Evolutionary conservation across 176 grass and related monocot species (phyloP).

Genomic region (Guadua angustifolia): DNA sequence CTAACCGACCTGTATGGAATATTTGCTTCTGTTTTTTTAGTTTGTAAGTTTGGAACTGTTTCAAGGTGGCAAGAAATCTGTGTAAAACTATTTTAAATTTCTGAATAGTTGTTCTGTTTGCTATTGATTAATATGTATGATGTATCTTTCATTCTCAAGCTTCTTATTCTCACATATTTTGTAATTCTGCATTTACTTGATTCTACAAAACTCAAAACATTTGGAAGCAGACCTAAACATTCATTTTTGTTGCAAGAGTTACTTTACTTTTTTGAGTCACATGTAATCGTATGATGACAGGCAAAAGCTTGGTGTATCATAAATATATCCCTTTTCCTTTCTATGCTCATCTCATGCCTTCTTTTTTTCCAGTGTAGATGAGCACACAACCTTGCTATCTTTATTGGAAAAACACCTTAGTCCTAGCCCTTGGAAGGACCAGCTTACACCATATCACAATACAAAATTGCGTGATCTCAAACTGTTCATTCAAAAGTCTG

Average conservation of each 20-base stretch:
- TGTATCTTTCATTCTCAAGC: background rate
- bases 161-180: background rate
- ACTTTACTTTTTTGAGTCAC: background rate
- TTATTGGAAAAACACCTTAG: too few species aligned
- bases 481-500: slow-evolving; percentile 71
- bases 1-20: background rate
- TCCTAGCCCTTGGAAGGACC: slow-evolving; percentile 83
- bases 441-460: slow-evolving; percentile 67
- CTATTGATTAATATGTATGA: background rate
- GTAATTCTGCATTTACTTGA: background rate
- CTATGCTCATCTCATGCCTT: slow-evolving; percentile 19
- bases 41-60: background rate
- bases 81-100: background rate
- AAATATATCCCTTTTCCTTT: background rate
- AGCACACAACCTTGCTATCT: too few species aligned
- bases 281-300: background rate
- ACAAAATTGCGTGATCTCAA: slow-evolving; percentile 62
- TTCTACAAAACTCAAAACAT: background rate
- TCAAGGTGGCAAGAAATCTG: background rate
- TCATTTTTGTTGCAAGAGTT: background rate
- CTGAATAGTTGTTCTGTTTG: background rate
- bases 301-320: too few species aligned
- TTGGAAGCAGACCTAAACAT: background rate
- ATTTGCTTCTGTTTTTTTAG: background rate
- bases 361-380: slow-evolving; percentile 67